These are phyloP conservation scores for Podaxis mareebaensis DNA, from an alignment of 768 basidiomycete genomes.

Conservation along the genomic window DNA sequence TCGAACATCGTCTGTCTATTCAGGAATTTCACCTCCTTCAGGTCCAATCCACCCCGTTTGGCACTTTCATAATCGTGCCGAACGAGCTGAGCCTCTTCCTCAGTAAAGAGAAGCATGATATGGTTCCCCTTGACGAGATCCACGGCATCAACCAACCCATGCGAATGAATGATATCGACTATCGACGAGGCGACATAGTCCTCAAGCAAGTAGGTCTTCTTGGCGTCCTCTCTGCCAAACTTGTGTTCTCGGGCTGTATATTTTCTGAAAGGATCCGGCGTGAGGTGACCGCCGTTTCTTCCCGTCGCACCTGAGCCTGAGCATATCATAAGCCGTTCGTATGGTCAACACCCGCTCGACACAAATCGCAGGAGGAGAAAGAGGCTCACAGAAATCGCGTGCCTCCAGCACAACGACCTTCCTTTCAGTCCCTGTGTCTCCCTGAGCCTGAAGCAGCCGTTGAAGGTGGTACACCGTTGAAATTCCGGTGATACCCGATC, in stretches of 20 bases:
- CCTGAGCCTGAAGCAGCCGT: constrained; percentile 15
- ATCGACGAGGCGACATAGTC: constrained; percentile 51
- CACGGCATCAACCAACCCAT: constrained; percentile 47
- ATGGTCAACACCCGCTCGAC: neutral
- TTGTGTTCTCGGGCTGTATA: constrained; percentile 39
- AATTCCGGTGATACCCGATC: constrained; percentile 78
- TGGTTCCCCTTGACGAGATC: constrained; percentile 65
- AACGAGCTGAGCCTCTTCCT: constrained; percentile 39
- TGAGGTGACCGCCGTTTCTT: constrained; percentile 79
- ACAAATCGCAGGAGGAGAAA: constrained; percentile 1
- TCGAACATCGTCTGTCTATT: constrained; percentile 43
- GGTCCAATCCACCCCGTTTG: constrained; percentile 17
- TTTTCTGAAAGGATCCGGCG: constrained; percentile 44
- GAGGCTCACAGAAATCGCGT: constrained; percentile 75
- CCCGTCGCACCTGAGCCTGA: constrained; percentile 79
- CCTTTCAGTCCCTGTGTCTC: constrained; percentile 22
- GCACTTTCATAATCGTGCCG: constrained; percentile 55
- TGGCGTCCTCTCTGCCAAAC: constrained; percentile 58
- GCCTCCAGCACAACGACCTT: constrained; percentile 77
- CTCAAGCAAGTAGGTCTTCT: constrained; percentile 56
- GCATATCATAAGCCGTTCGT: neutral
- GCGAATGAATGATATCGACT: constrained; percentile 45
- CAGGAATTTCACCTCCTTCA: constrained; percentile 47
- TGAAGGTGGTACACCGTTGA: constrained; percentile 74
- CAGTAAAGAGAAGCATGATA: constrained; percentile 47